Percentiles rank a stretch among this genome's conserved stretches.
Conservation (phyloP, 2,329 filamentous ascomycete genomes). For the Pyrenophora graminea region DNA sequence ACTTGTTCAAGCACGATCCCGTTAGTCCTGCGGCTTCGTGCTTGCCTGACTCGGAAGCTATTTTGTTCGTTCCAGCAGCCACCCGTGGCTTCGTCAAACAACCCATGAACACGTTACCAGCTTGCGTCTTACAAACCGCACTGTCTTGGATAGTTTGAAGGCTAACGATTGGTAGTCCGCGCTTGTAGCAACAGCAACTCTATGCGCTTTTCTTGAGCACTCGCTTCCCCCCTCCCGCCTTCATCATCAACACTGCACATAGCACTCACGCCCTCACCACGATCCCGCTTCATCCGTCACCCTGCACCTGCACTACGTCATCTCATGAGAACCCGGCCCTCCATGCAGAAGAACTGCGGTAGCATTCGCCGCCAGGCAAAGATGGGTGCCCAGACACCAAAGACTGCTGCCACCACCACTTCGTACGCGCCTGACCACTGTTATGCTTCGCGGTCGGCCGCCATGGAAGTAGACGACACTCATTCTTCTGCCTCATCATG, state of each 20-base stretch:
- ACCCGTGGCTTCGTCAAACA: slow-evolving; percentile 42
- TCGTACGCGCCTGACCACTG: slow-evolving; percentile 24
- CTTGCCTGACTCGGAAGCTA: slow-evolving; percentile 41
- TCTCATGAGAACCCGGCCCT: slow-evolving; percentile 33
- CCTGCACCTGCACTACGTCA: slow-evolving; percentile 16
- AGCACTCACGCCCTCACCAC: slow-evolving; percentile 20
- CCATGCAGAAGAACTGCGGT: slow-evolving; percentile 27
- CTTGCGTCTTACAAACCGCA: slow-evolving; percentile 46
- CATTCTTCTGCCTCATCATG: slow-evolving; percentile 29
- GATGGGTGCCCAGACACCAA: slow-evolving; percentile 40
- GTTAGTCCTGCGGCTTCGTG: slow-evolving; percentile 26
- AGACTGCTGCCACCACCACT: slow-evolving; percentile 33
- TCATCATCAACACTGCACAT: slow-evolving; percentile 29
- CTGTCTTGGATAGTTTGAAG: slow-evolving; percentile 44
- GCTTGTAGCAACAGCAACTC: slow-evolving; percentile 40
- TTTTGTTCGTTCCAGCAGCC: slow-evolving; percentile 38
- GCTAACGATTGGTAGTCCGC: slow-evolving; percentile 45
- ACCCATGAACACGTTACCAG: slow-evolving; percentile 44
- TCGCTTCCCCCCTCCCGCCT: slow-evolving; percentile 29
- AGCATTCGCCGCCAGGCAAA: slow-evolving; percentile 26
- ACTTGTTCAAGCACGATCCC: slow-evolving; percentile 30
- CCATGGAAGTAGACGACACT: slow-evolving; percentile 23
- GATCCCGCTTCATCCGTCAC: slow-evolving; percentile 15
- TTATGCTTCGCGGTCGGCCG: slow-evolving; percentile 21
- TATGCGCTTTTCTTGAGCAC: slow-evolving; percentile 33